These are phyloP conservation scores for Anthoceros angustus DNA, from an alignment of 225 moss, liverwort and hornwort genomes.

Conservation along the genomic window DNA sequence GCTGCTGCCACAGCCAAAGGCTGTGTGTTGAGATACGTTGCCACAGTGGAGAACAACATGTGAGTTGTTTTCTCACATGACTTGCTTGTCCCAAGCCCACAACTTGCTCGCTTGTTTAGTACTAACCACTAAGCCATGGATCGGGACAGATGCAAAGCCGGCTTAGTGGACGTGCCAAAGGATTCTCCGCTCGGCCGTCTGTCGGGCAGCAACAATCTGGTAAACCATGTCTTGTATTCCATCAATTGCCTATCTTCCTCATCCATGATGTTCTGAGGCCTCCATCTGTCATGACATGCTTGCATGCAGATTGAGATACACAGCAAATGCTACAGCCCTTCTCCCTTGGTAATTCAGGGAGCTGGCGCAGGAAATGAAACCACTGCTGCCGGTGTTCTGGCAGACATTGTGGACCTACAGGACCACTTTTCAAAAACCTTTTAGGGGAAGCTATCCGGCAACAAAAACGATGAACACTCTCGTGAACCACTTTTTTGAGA, in stretches of 20 bases:
- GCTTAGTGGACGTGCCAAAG: slow-evolving; percentile 16
- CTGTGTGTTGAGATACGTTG: slow-evolving; percentile 17
- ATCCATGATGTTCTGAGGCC: too few species aligned
- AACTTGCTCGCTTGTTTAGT: background rate
- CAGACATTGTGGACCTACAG: slow-evolving; percentile 27
- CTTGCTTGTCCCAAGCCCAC: background rate
- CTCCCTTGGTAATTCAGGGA: slow-evolving; percentile 25
- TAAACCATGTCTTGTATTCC: background rate
- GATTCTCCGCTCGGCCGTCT: background rate
- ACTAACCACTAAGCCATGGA: background rate
- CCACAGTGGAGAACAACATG: slow-evolving; percentile 14
- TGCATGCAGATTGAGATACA: slow-evolving; percentile 21
- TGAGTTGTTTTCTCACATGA: slow-evolving; percentile 3
- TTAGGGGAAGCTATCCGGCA: background rate
- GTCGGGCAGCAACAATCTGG: slow-evolving; percentile 15
- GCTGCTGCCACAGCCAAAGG: slow-evolving; percentile 10
- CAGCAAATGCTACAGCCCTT: slow-evolving; percentile 15
- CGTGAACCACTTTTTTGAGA: too few species aligned
- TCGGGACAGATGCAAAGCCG: slow-evolving; percentile 16
- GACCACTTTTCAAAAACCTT: slow-evolving; percentile 8
- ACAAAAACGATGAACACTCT: too few species aligned
- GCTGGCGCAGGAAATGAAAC: slow-evolving; percentile 24
- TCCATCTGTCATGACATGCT: background rate
- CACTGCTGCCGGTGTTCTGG: slow-evolving; percentile 26
- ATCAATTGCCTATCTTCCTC: background rate